Percentiles rank a stretch among this genome's conserved stretches.
Evolutionary conservation across 2,329 filamentous ascomycete species (phyloP).

Genomic region (Seiridium unicorne): DNA sequence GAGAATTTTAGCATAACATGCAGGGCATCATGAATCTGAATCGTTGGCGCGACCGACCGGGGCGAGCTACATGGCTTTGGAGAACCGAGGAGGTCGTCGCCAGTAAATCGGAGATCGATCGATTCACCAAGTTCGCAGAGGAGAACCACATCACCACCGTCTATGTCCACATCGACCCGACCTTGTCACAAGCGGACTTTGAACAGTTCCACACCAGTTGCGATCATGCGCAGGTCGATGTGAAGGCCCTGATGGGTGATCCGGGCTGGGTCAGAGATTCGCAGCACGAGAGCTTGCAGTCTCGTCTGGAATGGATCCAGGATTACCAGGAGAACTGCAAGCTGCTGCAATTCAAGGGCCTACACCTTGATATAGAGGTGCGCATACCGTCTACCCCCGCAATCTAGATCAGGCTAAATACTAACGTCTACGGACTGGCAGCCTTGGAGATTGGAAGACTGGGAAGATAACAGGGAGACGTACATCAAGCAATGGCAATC

Average conservation of each 20-base stretch:
- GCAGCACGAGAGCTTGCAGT: neutral
- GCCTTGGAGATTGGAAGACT: neutral
- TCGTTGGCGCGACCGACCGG: neutral
- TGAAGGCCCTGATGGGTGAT: neutral
- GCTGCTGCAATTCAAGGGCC: neutral
- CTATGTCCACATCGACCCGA: neutral
- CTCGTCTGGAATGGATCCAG: neutral
- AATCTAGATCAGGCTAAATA: neutral
- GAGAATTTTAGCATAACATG: neutral
- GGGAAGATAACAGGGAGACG: neutral
- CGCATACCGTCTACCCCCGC: neutral
- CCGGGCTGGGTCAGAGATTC: neutral
- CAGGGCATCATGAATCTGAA: neutral
- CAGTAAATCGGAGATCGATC: neutral
- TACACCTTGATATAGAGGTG: neutral
- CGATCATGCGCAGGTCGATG: neutral
- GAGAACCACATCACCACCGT: neutral
- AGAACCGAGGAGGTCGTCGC: neutral
- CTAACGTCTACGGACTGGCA: too few relatives aligned
- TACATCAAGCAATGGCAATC: neutral
- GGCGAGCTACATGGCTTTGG: neutral
- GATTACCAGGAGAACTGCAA: neutral
- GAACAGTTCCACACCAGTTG: neutral
- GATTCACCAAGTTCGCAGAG: neutral
- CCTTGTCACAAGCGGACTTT: neutral